Percentiles rank a stretch among this genome's conserved stretches.
Conservation (phyloP, 352 stramenopile species). For the Pythium monospermum region DNA sequence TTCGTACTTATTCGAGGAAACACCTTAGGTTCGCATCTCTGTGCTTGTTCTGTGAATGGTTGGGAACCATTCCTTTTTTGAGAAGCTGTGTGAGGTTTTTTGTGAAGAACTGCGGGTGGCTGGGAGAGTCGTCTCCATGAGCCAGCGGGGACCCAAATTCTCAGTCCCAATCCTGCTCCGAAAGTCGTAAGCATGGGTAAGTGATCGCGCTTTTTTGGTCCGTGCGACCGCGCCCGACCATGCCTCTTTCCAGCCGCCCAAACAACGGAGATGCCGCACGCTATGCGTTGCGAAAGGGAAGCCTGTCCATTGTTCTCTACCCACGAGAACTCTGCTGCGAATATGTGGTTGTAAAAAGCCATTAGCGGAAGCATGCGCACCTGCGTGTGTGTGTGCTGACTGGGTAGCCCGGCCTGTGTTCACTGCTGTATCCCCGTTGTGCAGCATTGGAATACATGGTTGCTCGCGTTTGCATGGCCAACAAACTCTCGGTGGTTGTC, state of each 20-base stretch:
- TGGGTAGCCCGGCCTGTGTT: conserved; percentile 42
- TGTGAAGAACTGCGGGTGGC: conserved; percentile 11
- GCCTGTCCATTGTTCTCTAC: no score
- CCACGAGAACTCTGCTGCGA: no score
- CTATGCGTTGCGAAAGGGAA: conserved; percentile 21
- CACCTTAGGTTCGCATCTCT: conserved; percentile 20
- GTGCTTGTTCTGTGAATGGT: conserved; percentile 32
- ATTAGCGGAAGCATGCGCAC: conserved; percentile 2
- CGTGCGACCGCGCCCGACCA: conserved; percentile 18
- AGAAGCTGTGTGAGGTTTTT: conserved; percentile 20
- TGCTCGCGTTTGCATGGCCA: conserved; percentile 17
- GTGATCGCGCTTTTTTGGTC: conserved; percentile 25
- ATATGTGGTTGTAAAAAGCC: conserved; percentile 3
- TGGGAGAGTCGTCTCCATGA: conserved; percentile 12
- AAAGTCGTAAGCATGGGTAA: conserved; percentile 82
- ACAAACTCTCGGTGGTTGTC: no score
- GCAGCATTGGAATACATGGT: conserved; percentile 82
- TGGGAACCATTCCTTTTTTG: conserved; percentile 31
- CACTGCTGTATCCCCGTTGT: conserved; percentile 88
- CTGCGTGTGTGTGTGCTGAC: conserved; percentile 21
- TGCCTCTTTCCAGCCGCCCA: conserved; percentile 22
- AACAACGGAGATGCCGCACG: conserved; percentile 30
- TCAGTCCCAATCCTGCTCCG: conserved; percentile 84
- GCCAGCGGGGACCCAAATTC: neutral
- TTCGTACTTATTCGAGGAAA: conserved; percentile 12